A percentile compares a stretch with the other conserved stretches of the same genome.
phyloP scores from a whole-genome alignment of 2,329 filamentous ascomycete species.

The Colletotrichum cordylinicola region DNA sequence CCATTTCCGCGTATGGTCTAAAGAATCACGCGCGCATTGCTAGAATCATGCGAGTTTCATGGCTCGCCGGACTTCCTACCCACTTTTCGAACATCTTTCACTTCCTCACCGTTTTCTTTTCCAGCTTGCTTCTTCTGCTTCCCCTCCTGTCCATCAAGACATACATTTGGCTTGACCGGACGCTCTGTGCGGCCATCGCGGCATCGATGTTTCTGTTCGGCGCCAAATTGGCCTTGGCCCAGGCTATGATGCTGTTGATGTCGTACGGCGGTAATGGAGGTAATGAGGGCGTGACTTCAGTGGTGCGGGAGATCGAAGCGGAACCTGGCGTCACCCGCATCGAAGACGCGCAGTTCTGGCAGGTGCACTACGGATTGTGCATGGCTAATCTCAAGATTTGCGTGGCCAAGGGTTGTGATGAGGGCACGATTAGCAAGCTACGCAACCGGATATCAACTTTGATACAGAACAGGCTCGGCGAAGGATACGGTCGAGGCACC shows the following conservation, averaged over 20 bases:
- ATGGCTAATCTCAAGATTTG: conserved; percentile 92
- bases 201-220: conserved; percentile 89
- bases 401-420: conserved; percentile 68
- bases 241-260: conserved; percentile 97
- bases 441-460: conserved; percentile 78
- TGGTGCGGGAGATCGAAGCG: conserved; percentile 84
- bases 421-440: conserved; percentile 74
- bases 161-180: conserved; percentile 82
- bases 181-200: conserved; percentile 82
- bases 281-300: conserved; percentile 65
- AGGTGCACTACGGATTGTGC: conserved; percentile 95
- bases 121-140: conserved; percentile 78
- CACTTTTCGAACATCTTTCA: conserved; percentile 96
- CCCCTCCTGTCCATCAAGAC: conserved; percentile 82
- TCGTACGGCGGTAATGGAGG: conserved; percentile 63
- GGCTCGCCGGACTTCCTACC: conserved; percentile 80
- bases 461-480: conserved; percentile 85
- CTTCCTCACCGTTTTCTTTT: conserved; percentile 90
- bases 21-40: conserved; percentile 93
- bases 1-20: conserved; percentile 85
- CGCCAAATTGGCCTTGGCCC: conserved; percentile 79
- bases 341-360: conserved; percentile 96
- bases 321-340: conserved; percentile 79
- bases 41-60: conserved; percentile 86
- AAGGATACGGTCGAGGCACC: conserved; percentile 81